Conservation (phyloP, 2,329 filamentous ascomycete genomes). For the Metarhizium brunneum region DNA sequence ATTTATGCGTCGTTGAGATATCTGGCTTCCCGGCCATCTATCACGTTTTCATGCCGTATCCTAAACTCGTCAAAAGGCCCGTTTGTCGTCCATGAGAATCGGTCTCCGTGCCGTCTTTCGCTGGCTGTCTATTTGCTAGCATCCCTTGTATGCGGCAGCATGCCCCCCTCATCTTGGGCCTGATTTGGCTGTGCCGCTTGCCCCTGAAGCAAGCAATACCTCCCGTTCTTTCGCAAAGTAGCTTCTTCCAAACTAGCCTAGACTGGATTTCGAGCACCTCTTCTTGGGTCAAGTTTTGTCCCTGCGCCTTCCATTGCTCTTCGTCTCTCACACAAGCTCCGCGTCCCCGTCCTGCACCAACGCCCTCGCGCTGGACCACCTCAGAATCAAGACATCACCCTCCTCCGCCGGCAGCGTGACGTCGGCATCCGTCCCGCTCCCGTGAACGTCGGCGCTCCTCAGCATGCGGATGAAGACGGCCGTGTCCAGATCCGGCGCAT, state of each 20-base stretch:
- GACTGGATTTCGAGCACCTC: no score
- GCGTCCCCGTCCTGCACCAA: constrained; percentile 46
- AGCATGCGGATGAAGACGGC: constrained; percentile 78
- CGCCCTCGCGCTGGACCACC: constrained; percentile 64
- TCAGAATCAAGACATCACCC: constrained; percentile 58
- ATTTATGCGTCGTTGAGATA: no score
- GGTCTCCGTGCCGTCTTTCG: no score
- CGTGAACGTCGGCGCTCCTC: constrained; percentile 47
- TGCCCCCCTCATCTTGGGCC: no score
- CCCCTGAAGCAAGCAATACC: no score
- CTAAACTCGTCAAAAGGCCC: neutral
- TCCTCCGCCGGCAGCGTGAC: constrained; percentile 46
- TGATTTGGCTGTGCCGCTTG: no score
- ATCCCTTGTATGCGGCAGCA: no score
- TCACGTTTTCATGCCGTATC: neutral
- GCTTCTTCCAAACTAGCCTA: no score
- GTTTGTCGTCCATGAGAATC: neutral
- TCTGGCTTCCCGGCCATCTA: no score
- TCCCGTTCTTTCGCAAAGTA: no score
- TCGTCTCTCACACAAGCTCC: constrained; percentile 42
- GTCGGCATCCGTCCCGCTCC: constrained; percentile 57
- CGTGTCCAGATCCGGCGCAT: constrained; percentile 69
- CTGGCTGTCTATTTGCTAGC: no score
- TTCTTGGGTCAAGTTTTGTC: no score
- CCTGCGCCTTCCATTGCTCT: neutral